Evolutionary conservation across 2,329 filamentous ascomycete genomes (phyloP).

Genomic region (Xylaria sp.): DNA sequence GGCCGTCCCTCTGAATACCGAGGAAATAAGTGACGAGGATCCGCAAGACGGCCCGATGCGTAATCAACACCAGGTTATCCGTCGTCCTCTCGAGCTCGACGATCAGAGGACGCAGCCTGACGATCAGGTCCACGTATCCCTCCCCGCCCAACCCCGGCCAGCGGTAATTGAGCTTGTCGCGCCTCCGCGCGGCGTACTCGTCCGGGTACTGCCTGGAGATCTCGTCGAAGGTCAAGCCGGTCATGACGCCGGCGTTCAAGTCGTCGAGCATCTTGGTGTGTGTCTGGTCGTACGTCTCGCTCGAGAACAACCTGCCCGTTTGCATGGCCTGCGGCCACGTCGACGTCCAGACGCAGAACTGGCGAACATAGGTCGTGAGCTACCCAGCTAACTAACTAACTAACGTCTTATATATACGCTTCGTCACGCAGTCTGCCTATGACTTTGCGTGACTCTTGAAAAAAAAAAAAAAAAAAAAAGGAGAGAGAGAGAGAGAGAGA

Average conservation of each 20-base stretch:
- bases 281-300: constrained; percentile 25
- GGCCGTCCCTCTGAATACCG: constrained; percentile 26
- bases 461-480: not conserved
- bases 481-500: not conserved
- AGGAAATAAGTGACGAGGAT: constrained; percentile 32
- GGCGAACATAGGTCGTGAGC: not conserved
- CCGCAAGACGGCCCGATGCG: constrained; percentile 30
- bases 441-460: not conserved
- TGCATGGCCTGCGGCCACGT: constrained; percentile 35
- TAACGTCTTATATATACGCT: too few species aligned
- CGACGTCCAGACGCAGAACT: constrained; percentile 34
- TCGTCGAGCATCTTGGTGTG: constrained; percentile 34
- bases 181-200: constrained; percentile 28
- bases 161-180: constrained; percentile 32
- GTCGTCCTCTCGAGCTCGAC: constrained; percentile 34
- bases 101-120: constrained; percentile 30
- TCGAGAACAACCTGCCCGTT: constrained; percentile 25
- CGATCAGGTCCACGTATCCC: constrained; percentile 32
- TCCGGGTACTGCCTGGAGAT: constrained; percentile 21
- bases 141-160: constrained; percentile 33
- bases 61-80: constrained; percentile 27
- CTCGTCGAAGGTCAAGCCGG: constrained; percentile 27
- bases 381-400: too few species aligned
- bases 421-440: too few species aligned
- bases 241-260: constrained; percentile 30